Base-by-base conservation (phyloP, 2,329 filamentous ascomycete species). In the Exophiala sideris region DNA sequence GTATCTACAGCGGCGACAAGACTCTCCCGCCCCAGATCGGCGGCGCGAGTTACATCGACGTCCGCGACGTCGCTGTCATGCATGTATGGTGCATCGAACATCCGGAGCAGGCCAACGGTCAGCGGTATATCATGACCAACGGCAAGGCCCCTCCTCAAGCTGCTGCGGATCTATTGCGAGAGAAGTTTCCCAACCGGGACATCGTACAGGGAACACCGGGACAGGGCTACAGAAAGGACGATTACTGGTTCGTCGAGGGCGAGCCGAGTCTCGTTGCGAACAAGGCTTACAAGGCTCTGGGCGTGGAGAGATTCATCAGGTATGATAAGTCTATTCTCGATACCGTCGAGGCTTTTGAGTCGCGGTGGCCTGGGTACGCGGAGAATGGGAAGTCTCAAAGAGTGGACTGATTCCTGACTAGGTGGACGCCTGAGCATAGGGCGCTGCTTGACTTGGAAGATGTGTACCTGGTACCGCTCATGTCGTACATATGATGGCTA, bases 111-210 rank as follows among this genome's bases (percentile, higher is more conserved):
- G 54, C 51, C 39, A 42, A 57, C 38, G 61, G 61, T 5, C 48
- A 62, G 52, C 40, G 63, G 5, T 65, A 64, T 34, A 38, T 62
- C 2, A 16, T 58, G 10, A 48, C 52, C 3, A 62, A 61, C 38
- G 63, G 63, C 45, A 62, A 58, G 45, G 63, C 59, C 1, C 59
- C 63, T 20, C 62, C 62, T 3, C 63, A 65, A 41, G 63, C 62
- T 5, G 51, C 56, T 21, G 62, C 61, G 5, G 63, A 65, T 39
- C 32, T 62, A 16, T 14, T 65, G 48, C 47, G 62, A 7, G 45
- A 54, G 46, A 47, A 16, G 12, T 58, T 57, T 32, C 54, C 53
- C 1, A 57, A 62, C 1, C 45, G 60, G 24, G 59, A 52, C 39
- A 61, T 64, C 51, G 35, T 62, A 16, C 45, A 57, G 12, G 61